Base-by-base conservation (phyloP, 2,329 filamentous ascomycete genomes). In the Talaromyces verruculosus region DNA sequence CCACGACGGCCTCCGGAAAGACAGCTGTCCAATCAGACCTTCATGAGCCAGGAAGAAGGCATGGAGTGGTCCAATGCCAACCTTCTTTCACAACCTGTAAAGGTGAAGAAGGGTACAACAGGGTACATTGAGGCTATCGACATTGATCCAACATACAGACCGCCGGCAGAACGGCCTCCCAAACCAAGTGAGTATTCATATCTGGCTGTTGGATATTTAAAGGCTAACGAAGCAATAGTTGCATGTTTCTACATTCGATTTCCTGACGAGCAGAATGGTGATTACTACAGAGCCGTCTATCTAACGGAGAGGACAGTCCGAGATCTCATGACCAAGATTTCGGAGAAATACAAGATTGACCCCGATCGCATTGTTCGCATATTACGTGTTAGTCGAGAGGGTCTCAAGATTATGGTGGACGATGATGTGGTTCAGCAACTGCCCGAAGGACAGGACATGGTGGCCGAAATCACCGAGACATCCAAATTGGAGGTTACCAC, bases 121-220 rank as follows among this genome's bases (percentile, higher is more conserved):
- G 90, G 91, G 5, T 97, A 91, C 89, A 95, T 98, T 68, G 93
- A 97, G 75, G 92, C 93, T 0, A 80, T 97, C 7, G 95, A 92
- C 37, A 92, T 98, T n/a, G 95, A 98, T 75, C 83, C 89, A 17
- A 86, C 85, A 1, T 99, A 98, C 75, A 87, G 89, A 66, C 90
- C 95, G 53, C 93, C 93, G 0, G 80, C 85, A 0, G 91, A 96
- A 72, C 87, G 85, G 65, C 81, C 84, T 8, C 82, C 88, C 22
- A 96, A 92, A 76, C 87, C 88, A 70, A 81, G 85, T 87, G 82
- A 76, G 84, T 74, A 59, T 64, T 41, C 10, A 30, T 19, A 5
- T 59, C 4, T 60, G 17, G 19, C 15, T 28, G 13, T 15, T 30
- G 22, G 25, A 2, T 45, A n/a, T n/a, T 43, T 30, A 43, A 41